These are phyloP conservation scores for Debaryomyces subglobosus DNA, from an alignment of 1,139 yeast genomes.

Conservation along the genomic window DNA sequence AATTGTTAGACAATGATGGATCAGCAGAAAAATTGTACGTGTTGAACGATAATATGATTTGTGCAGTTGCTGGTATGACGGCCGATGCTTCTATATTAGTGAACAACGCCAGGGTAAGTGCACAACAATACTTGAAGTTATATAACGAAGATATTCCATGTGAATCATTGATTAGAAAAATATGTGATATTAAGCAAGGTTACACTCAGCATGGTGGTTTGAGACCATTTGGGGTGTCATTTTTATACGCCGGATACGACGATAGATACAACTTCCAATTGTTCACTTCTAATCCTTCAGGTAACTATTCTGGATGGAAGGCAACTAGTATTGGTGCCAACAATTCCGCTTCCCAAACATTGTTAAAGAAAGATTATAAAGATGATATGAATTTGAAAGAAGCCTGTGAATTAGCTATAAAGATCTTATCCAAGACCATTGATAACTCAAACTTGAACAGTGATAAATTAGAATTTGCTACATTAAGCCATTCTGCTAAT, in stretches of 20 bases:
- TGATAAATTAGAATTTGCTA: slow-evolving; percentile 90
- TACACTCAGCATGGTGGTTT: slow-evolving; percentile 98
- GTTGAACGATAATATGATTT: slow-evolving; percentile 78
- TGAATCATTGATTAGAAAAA: slow-evolving; percentile 81
- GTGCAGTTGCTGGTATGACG: slow-evolving; percentile 98
- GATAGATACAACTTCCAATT: slow-evolving; percentile 88
- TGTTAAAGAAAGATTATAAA: slow-evolving; percentile 92
- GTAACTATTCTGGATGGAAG: slow-evolving; percentile 98
- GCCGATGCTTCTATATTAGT: slow-evolving; percentile 95
- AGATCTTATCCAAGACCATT: slow-evolving; percentile 92
- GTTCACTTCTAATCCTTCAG: slow-evolving; percentile 95
- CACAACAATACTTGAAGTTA: slow-evolving; percentile 81
- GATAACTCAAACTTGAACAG: slow-evolving; percentile 84
- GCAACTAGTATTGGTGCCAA: slow-evolving; percentile 98
- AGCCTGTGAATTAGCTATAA: slow-evolving; percentile 86
- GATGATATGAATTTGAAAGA: slow-evolving; percentile 76
- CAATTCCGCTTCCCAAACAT: slow-evolving; percentile 93
- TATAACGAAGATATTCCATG: slow-evolving; percentile 93
- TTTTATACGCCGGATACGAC: slow-evolving; percentile 95
- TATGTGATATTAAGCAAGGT: slow-evolving; percentile 95
- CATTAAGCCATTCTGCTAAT: slow-evolving; percentile 54
- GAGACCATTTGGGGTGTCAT: slow-evolving; percentile 97
- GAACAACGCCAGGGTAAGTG: slow-evolving; percentile 81
- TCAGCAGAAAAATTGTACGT: slow-evolving; percentile 91
- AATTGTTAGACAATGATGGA: slow-evolving; percentile 90